Base-by-base conservation (phyloP, 2,329 filamentous ascomycete genomes). In the Arthroderma sp. region DNA sequence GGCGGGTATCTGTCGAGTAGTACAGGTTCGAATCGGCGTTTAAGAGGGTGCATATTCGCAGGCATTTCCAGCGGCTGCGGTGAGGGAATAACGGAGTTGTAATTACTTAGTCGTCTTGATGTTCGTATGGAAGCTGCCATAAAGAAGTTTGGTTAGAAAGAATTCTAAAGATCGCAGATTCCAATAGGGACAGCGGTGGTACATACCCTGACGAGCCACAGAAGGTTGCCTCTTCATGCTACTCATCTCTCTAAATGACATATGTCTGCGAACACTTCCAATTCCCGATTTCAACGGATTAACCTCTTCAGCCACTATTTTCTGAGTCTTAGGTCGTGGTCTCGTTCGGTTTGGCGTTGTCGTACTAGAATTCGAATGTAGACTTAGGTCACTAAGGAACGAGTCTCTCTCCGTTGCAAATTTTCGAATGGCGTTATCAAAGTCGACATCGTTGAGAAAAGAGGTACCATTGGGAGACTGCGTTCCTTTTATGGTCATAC, bases 81-180 rank as follows among this genome's bases (percentile, higher is more conserved):
- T 2, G 80, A 80, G 9, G 91, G 91, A 44, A 98, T 96, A 43
- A 98, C 91, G 1, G 91, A 95, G 62, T 96, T 96, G 66, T 98
- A 98, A 61, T 94, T 94, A 64, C 89, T 96, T 52, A 96, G 70
- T 55, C 91, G 79, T 66, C 80, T 91, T 33, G 88, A 81, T 4
- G 88, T 94, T 54, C 88, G 81, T 50, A 81, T 73, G 27, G 81
- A 85, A 50, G 75, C 76, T 77, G 54, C 49, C 15, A 22, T 22
- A 22, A 22, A 22, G 15, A 22, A 51, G 47, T 47, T 49, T 52
- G 50, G 53, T 58, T 48, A 61, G 55, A 50, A 48, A 46, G 45
- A 44, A 37, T 42, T 38, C 40, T 22, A 28, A 40, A 8, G 47
- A 43, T 27, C 6, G 10, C 41, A 43, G 33, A 42, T 46, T 9